Base-by-base conservation (phyloP, 73 alveolate genomes). In the Blepharisma japonicum region DNA sequence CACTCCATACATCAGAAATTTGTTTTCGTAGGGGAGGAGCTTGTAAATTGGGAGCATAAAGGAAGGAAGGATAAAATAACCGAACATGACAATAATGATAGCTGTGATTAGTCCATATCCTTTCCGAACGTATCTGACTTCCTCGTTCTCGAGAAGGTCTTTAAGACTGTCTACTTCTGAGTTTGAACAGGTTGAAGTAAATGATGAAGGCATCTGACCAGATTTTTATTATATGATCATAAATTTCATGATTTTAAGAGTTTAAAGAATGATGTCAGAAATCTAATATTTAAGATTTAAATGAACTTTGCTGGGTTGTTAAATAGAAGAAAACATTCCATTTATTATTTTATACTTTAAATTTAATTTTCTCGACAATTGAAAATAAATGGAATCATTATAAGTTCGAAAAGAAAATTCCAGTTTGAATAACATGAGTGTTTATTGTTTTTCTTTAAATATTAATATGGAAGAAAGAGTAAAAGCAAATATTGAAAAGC, bases 61-160 rank as follows among this genome's bases (percentile, higher is more conserved):
- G 8, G 11, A 45, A 9, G 92, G 92, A 9, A 55, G 71, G 21
- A 71, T 32, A 53, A 27, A 55, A 71, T 80, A 61, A 55, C 53
- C 68, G 45, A 78, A 25, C 49, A 55, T 0, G 2, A 81, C 46
- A 6, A 80, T 68, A 6, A 85, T 5, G 18, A 78, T n/a, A 9
- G 88, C 88, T 8, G 70, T 53, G 7, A 85, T 42, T 0, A 85
- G 78, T 42, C 92, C 92, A 47, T 81, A 85, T 6, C 92, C 92
- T 50, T 85, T 85, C 20, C 74, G n/a, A n/a, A 18, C 84, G 56
- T 85, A 85, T 56, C 92, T 47, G 25, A 54, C 77, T 70, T 81
- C 92, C 56, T 85, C 92, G 81, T 79, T 54, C 6, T 55, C 54
- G 8, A 85, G 53, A n/a, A 80, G 45, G 20, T 80, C 78, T 25